Base-by-base conservation (phyloP, 2,329 filamentous ascomycete species). In the Arthrobotrys iridis region DNA sequence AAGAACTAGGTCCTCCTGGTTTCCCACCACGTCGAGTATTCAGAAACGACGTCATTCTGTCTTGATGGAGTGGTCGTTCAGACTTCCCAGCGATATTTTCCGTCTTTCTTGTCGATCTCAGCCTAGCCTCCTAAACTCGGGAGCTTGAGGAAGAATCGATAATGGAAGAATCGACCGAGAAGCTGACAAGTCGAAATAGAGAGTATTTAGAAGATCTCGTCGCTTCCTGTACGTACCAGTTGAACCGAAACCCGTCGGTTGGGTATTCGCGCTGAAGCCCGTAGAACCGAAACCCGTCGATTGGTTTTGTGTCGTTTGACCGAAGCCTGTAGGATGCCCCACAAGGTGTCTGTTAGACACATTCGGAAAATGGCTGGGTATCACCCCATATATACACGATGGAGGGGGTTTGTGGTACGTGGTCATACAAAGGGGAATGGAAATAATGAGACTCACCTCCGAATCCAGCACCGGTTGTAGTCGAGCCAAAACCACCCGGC, bases 201-300 rank as follows among this genome's bases (percentile, higher is more conserved):
- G 30, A 45, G 68, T 41, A 33, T 75, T 68, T 57, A 75, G 57
- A 63, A 63, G 46, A 58, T 59, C 71, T 75, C 63, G 63, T 58
- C 57, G 71, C 57, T 75, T 75, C 71, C 63, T 68, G 71, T 75
- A 75, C 71, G 46, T 75, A 75, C 71, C 71, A 58, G 71, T 75
- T 75, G 71, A 68, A 75, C 71, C 71, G 63, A 75, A 75, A 18
- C 71, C 64, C 41, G 37, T 33, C 57, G 71, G 68, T 45, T 67
- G 63, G 46, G 71, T 50, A 41, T 58, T 64, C 63, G 71, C 22
- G 63, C 71, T 63, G 71, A 75, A 75, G 63, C 71, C 71, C 33
- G 71, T 75, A 66, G 71, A 75, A 68, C 71, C 71, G 71, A 75
- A 75, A 58, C 71, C 71, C 43, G 71, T 45, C 48, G 71, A 58